Percentiles rank a stretch among this genome's conserved stretches.
These are phyloP conservation scores for Pyronema domesticum DNA, from an alignment of 495 filamentous ascomycete genomes.

Conservation along the genomic window DNA sequence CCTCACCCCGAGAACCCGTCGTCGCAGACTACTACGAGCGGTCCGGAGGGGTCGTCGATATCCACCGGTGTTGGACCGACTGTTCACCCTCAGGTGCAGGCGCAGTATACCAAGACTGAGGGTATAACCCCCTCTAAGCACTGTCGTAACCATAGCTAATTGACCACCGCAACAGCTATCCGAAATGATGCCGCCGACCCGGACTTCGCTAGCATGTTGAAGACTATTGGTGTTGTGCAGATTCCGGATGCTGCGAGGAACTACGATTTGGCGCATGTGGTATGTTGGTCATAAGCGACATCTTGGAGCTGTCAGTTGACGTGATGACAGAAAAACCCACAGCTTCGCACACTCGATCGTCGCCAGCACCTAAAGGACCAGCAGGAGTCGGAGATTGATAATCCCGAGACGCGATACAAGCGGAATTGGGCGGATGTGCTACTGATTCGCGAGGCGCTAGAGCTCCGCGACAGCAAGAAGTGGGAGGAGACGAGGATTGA, in stretches of 20 bases:
- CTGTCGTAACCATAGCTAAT: neutral
- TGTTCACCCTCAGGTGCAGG: neutral
- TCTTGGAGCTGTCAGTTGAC: neutral
- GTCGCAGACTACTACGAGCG: neutral
- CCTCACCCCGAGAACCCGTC: neutral
- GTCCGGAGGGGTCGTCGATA: neutral
- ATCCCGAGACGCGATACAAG: neutral
- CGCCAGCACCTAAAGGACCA: neutral
- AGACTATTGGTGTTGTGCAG: neutral
- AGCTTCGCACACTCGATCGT: conserved; percentile 1
- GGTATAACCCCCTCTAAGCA: neutral
- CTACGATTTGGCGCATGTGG: neutral
- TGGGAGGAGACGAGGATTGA: neutral
- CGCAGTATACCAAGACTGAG: neutral
- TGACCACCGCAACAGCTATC: neutral
- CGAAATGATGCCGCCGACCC: conserved; percentile 4
- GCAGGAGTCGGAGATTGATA: neutral
- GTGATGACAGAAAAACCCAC: neutral
- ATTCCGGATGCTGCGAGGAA: conserved; percentile 2
- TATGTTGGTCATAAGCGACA: neutral
- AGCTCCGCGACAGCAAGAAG: neutral
- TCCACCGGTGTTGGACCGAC: neutral
- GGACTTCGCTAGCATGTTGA: conserved; percentile 3
- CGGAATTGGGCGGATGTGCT: neutral
- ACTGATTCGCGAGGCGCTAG: neutral